Conservation (phyloP, 768 basidiomycete species). For the Floccularia luteovirens region DNA sequence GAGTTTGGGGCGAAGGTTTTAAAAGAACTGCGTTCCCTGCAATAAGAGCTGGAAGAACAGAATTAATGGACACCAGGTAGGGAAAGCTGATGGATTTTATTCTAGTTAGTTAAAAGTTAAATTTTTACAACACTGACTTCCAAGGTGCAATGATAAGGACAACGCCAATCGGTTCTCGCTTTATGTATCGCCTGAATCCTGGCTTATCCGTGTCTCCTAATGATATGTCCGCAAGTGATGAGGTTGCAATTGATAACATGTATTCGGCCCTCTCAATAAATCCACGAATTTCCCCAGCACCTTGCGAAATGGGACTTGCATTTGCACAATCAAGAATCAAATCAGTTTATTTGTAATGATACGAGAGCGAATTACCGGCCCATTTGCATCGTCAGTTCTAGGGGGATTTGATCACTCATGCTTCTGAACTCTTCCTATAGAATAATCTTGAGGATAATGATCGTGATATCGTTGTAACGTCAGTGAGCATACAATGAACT, state of each 20-base stretch:
- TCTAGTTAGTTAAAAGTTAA: background rate
- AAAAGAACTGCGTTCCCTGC: constrained; percentile 87
- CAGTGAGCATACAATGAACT: constrained; percentile 24
- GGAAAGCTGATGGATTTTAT: constrained; percentile 52
- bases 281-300: constrained; percentile 72
- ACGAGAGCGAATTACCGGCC: constrained; percentile 56
- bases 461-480: background rate
- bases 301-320: constrained; percentile 70
- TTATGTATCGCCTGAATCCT: constrained; percentile 79
- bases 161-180: constrained; percentile 79
- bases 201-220: constrained; percentile 75
- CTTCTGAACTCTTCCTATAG: constrained; percentile 41
- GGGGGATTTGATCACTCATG: constrained; percentile 50
- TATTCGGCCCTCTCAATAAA: constrained; percentile 77
- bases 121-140: constrained; percentile 54
- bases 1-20: constrained; percentile 97
- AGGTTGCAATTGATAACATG: constrained; percentile 77
- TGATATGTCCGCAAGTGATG: constrained; percentile 65
- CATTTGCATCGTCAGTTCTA: constrained; percentile 86
- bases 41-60: constrained; percentile 85
- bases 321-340: background rate
- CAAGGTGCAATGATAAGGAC: constrained; percentile 86
- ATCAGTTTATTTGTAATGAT: background rate
- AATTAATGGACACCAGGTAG: constrained; percentile 86
- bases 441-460: background rate